Conservation (phyloP, 805 yeast genomes). For the Schwanniomyces polymorphus region DNA sequence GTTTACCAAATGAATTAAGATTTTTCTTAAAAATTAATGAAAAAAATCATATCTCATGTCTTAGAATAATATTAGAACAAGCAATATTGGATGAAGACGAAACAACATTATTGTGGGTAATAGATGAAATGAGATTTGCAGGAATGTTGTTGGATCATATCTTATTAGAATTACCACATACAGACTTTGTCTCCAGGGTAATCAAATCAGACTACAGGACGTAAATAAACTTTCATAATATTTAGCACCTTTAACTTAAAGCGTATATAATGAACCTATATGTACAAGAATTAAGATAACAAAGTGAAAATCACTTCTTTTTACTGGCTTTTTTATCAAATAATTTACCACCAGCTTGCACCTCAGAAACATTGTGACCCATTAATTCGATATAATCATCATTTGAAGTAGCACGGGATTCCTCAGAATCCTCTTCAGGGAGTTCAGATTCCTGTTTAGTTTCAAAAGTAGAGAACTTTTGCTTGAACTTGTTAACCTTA, state of each 20-base stretch:
- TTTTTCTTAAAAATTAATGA: conserved; percentile 12
- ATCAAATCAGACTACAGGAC: conserved; percentile 1
- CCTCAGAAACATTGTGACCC: conserved; percentile 56
- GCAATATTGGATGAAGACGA: conserved; percentile 24
- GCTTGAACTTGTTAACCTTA: conserved; percentile 71
- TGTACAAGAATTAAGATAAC: conserved; percentile 4
- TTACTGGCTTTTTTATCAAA: conserved; percentile 47
- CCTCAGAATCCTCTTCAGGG: conserved; percentile 10
- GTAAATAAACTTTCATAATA: conserved; percentile 1
- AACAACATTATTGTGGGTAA: conserved; percentile 25
- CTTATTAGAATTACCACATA: neutral
- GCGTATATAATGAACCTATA: neutral
- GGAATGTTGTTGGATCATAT: conserved; percentile 24
- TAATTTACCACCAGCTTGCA: conserved; percentile 56
- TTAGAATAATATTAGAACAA: conserved; percentile 18
- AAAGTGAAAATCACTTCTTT: conserved; percentile 23
- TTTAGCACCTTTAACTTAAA: neutral
- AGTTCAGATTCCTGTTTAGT: conserved; percentile 14
- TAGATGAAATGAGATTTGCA: conserved; percentile 25
- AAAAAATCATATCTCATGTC: conserved; percentile 14
- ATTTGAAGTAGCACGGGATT: conserved; percentile 12
- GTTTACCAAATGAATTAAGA: conserved; percentile 17
- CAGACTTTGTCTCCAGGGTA: neutral
- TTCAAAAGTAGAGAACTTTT: conserved; percentile 52
- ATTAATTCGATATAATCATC: conserved; percentile 61